Evolutionary conservation across 108 stramenopile genomes (phyloP).

Genomic region (Cyclostephanos invisitatus): DNA sequence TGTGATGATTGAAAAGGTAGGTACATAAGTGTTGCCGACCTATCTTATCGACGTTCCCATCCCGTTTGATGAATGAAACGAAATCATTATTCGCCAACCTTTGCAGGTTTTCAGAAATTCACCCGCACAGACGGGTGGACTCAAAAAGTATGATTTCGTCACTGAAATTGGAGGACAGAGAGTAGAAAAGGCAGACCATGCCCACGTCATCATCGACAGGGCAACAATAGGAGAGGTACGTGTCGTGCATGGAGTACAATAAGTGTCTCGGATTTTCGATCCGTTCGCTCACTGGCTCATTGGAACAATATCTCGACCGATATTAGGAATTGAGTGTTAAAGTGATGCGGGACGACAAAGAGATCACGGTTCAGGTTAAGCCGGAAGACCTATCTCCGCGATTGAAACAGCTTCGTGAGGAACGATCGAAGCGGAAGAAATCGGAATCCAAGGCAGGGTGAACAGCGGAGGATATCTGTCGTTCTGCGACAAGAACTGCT

Average conservation of each 20-base stretch:
- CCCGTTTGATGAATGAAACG: neutral
- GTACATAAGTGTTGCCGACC: constrained; percentile 5
- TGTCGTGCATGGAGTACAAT: neutral
- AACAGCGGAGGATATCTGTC: too few species aligned
- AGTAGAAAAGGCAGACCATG: constrained; percentile 74
- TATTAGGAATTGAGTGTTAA: constrained; percentile 48
- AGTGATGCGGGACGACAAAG: constrained; percentile 59
- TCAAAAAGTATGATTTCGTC: constrained; percentile 77
- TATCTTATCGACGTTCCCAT: neutral
- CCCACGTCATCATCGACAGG: constrained; percentile 72
- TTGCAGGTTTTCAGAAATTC: constrained; percentile 67
- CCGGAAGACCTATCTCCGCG: constrained; percentile 76
- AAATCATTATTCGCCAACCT: neutral
- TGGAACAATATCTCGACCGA: neutral
- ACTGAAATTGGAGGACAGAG: constrained; percentile 61
- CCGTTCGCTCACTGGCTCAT: neutral
- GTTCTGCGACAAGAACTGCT: too few species aligned
- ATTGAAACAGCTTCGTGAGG: constrained; percentile 60
- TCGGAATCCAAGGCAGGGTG: too few species aligned
- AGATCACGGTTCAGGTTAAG: constrained; percentile 57
- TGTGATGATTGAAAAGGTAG: constrained; percentile 71
- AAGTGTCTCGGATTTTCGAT: constrained; percentile 1
- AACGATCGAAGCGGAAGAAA: constrained; percentile 41
- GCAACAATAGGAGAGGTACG: constrained; percentile 58
- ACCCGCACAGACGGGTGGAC: constrained; percentile 71